Conservation (phyloP, 495 filamentous ascomycete species). For the Penicillium cosmopolitanum region DNA sequence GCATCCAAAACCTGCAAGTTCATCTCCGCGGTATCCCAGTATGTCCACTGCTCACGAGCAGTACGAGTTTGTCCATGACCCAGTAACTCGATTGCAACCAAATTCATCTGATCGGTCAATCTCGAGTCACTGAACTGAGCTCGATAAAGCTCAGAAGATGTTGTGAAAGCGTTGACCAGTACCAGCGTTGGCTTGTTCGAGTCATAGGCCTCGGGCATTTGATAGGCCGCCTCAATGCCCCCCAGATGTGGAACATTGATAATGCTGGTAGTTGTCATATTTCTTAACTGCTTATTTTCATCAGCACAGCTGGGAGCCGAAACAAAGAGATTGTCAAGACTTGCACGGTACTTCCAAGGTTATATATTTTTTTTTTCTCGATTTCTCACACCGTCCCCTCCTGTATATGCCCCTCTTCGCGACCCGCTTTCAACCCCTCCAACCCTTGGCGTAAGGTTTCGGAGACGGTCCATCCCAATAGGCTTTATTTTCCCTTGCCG, state of each 20-base stretch:
- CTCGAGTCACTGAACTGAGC: constrained; percentile 32
- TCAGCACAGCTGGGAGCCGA: background rate
- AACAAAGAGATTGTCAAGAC: no score
- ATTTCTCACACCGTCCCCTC: background rate
- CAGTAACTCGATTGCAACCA: constrained; percentile 54
- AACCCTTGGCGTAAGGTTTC: background rate
- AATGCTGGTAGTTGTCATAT: constrained; percentile 28
- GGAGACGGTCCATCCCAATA: background rate
- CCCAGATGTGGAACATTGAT: constrained; percentile 41
- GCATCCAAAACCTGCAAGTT: constrained; percentile 54
- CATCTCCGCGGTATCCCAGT: constrained; percentile 58
- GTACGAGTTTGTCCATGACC: constrained; percentile 55
- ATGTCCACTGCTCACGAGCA: constrained; percentile 47
- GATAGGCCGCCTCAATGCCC: constrained; percentile 39
- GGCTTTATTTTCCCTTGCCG: background rate
- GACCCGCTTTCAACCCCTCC: constrained; percentile 3
- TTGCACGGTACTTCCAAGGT: background rate
- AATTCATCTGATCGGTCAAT: constrained; percentile 41
- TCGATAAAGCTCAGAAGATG: constrained; percentile 34
- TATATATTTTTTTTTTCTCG: background rate
- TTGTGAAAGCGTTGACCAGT: constrained; percentile 43
- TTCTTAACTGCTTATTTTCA: background rate
- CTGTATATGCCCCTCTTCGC: background rate
- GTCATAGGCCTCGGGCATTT: constrained; percentile 38
- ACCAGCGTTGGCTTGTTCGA: constrained; percentile 42